A percentile compares a stretch with the other conserved stretches of the same genome.
phyloP scores from a whole-genome alignment of 768 basidiomycete genomes.

The Leccinum imitatum region DNA sequence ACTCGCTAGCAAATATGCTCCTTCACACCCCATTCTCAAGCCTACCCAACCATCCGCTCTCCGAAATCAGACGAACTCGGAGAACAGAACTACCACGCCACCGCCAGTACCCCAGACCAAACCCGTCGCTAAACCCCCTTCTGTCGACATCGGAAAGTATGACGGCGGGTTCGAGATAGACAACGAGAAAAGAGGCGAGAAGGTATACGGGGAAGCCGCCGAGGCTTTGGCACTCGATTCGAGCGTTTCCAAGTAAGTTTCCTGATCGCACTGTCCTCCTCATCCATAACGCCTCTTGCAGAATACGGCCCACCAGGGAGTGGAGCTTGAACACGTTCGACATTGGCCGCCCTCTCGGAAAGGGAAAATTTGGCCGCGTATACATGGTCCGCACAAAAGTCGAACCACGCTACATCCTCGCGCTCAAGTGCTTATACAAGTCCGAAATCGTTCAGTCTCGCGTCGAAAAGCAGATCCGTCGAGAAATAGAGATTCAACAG shows the following conservation, averaged over 20 bases:
- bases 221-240: slow-evolving; percentile 84
- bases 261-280: neutral
- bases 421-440: slow-evolving; percentile 96
- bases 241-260: slow-evolving; percentile 60
- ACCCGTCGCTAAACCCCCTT: slow-evolving; percentile 18
- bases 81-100: slow-evolving; percentile 27
- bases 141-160: slow-evolving; percentile 82
- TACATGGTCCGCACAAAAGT: slow-evolving; percentile 96
- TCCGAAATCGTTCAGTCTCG: slow-evolving; percentile 88
- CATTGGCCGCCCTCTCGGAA: slow-evolving; percentile 95
- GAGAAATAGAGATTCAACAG: slow-evolving; percentile 98
- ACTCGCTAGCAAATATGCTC: slow-evolving; percentile 71
- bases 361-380: slow-evolving; percentile 98
- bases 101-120: slow-evolving; percentile 16
- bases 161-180: slow-evolving; percentile 97
- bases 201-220: slow-evolving; percentile 74
- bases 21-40: slow-evolving; percentile 49
- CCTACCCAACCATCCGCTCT: slow-evolving; percentile 40
- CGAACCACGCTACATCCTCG: slow-evolving; percentile 89
- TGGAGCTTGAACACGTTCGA: slow-evolving; percentile 88
- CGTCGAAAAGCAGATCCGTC: slow-evolving; percentile 95
- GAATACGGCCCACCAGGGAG: slow-evolving; percentile 73
- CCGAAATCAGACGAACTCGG: slow-evolving; percentile 37
- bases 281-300: slow-evolving; percentile 26
- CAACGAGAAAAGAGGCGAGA: slow-evolving; percentile 74